Percentiles rank a stretch among this genome's conserved stretches.
Conservation (phyloP, 2,329 filamentous ascomycete species). For the Arthrobotrys conoides region DNA sequence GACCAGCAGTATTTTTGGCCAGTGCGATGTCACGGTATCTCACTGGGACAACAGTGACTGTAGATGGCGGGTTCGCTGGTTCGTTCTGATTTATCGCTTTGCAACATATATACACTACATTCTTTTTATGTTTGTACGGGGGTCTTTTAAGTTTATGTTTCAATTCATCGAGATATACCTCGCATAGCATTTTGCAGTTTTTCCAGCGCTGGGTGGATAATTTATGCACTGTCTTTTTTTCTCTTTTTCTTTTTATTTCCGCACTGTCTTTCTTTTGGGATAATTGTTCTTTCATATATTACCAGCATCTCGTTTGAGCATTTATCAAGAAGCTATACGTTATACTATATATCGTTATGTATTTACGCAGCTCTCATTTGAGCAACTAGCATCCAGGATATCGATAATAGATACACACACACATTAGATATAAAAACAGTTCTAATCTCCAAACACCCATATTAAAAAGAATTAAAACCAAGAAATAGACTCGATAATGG, state of each 20-base stretch:
- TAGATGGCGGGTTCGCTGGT: slow-evolving; percentile 63
- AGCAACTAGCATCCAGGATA: slow-evolving; percentile 3
- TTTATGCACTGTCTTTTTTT: slow-evolving; percentile 21
- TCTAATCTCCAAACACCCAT: no score
- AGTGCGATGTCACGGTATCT: slow-evolving; percentile 75
- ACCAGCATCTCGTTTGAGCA: slow-evolving; percentile 1
- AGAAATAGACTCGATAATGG: not conserved
- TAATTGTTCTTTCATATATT: slow-evolving; percentile 13
- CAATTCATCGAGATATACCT: slow-evolving; percentile 2
- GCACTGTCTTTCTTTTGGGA: slow-evolving; percentile 21
- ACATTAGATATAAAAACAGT: not conserved
- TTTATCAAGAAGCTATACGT: slow-evolving; percentile 1
- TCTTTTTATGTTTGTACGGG: slow-evolving; percentile 24
- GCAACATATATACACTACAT: slow-evolving; percentile 9
- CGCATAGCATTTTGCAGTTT: slow-evolving; percentile 35
- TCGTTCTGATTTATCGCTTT: slow-evolving; percentile 36
- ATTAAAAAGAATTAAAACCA: not conserved
- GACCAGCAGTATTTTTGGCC: slow-evolving; percentile 82
- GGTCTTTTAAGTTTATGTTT: slow-evolving; percentile 10
- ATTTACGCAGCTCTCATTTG: slow-evolving; percentile 21
- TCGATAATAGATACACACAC: not conserved
- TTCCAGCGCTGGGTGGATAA: slow-evolving; percentile 59
- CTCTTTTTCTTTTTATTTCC: not conserved
- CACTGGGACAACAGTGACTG: slow-evolving; percentile 63
- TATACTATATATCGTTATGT: slow-evolving; percentile 20